A percentile compares a stretch with the other conserved stretches of the same genome.
Evolutionary conservation across 1,139 yeast species (phyloP).

Genomic region (Eremothecium coryli): DNA sequence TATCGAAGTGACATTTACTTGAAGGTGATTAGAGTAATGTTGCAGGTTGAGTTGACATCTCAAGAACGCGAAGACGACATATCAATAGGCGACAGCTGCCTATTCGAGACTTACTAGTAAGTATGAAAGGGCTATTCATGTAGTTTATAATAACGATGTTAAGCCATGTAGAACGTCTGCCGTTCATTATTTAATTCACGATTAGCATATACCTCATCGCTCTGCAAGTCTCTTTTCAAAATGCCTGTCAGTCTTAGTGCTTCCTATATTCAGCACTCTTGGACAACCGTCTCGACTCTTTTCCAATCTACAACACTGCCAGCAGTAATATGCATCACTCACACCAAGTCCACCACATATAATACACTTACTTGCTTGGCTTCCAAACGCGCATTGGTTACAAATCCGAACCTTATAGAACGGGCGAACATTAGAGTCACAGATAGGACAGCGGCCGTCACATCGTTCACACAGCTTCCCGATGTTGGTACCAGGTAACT

Average conservation of each 20-base stretch:
- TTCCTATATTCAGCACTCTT: slow-evolving; percentile 68
- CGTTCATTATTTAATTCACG: background rate
- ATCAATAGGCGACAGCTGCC: slow-evolving; percentile 16
- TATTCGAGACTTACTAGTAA: slow-evolving; percentile 10
- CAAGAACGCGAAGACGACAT: slow-evolving; percentile 20
- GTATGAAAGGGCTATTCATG: no score
- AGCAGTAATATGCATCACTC: slow-evolving; percentile 71
- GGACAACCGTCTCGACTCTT: slow-evolving; percentile 94
- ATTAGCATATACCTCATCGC: slow-evolving; percentile 4
- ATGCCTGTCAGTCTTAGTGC: slow-evolving; percentile 58
- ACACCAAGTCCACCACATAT: slow-evolving; percentile 57
- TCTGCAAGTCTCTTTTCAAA: slow-evolving; percentile 39
- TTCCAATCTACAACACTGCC: slow-evolving; percentile 74
- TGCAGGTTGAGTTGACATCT: slow-evolving; percentile 32
- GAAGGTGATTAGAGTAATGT: slow-evolving; percentile 29
- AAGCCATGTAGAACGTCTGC: background rate
- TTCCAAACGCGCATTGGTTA: slow-evolving; percentile 77
- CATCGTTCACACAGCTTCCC: slow-evolving; percentile 77
- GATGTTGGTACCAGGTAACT: slow-evolving; percentile 65
- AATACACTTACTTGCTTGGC: slow-evolving; percentile 55
- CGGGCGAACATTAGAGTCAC: slow-evolving; percentile 82
- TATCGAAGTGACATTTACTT: slow-evolving; percentile 37
- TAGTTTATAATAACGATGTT: no score
- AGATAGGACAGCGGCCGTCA: slow-evolving; percentile 85
- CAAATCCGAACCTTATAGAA: slow-evolving; percentile 66